Conservation (phyloP, 164 flowering plant species). For the Akebia trifoliata region DNA sequence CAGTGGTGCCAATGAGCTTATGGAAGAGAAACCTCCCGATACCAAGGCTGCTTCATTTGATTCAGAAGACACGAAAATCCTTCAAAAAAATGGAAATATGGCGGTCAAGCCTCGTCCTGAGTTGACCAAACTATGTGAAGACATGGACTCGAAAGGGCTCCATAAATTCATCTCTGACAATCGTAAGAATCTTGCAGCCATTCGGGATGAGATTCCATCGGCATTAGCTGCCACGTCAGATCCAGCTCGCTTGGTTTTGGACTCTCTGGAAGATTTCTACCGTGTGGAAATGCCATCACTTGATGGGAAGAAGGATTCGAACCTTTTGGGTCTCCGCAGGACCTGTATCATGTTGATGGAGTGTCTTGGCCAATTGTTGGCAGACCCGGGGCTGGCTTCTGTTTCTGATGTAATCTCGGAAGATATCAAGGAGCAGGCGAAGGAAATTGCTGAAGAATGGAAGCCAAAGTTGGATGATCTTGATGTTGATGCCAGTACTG, state of each 20-base stretch:
- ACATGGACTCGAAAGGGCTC: conserved; percentile 78
- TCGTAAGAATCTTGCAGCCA: conserved; percentile 75
- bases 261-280: conserved; percentile 76
- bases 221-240: conserved; percentile 66
- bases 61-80: conserved; percentile 24
- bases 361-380: conserved; percentile 54
- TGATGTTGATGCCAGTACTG: conserved; percentile 74
- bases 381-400: conserved; percentile 28
- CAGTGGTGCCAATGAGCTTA: conserved; percentile 18
- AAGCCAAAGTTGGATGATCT: conserved; percentile 80
- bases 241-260: conserved; percentile 67
- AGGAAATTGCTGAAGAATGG: conserved; percentile 80
- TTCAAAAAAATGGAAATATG: conserved; percentile 28
- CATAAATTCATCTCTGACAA: conserved; percentile 91
- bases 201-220: conserved; percentile 77
- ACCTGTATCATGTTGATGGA: conserved; percentile 97
- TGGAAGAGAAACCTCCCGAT: conserved; percentile 50
- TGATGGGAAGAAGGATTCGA: conserved; percentile 79
- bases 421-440: conserved; percentile 59
- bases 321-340: conserved; percentile 70
- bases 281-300: conserved; percentile 32
- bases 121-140: conserved; percentile 67
- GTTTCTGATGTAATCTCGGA: conserved; percentile 45
- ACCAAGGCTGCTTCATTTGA: conserved; percentile 28
- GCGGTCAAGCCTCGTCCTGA: conserved; percentile 55